Evolutionary conservation across 2,329 filamentous ascomycete species (phyloP).

Genomic region (Paradendryphiella salina): DNA sequence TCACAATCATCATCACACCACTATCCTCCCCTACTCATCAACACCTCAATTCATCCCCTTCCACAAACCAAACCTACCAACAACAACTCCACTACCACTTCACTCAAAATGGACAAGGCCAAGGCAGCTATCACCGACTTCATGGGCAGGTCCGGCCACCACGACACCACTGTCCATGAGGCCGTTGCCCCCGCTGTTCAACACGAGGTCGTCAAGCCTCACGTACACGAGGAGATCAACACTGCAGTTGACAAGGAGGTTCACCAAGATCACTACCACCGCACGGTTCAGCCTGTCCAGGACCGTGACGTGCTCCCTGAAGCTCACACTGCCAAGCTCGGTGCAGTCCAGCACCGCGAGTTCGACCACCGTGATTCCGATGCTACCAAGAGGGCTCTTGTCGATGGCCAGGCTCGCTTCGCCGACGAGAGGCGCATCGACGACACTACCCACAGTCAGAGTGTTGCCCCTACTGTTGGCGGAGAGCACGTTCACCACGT

Average conservation of each 20-base stretch:
- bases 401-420: conserved; percentile 59
- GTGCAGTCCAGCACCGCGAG: conserved; percentile 62
- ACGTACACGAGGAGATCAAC: conserved; percentile 63
- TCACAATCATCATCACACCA: conserved; percentile 22
- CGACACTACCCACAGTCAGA: conserved; percentile 55
- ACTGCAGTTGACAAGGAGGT: conserved; percentile 69
- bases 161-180: conserved; percentile 73
- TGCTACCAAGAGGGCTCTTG: conserved; percentile 31
- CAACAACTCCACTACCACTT: conserved; percentile 4
- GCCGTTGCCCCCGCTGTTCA: conserved; percentile 63
- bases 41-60: conserved; percentile 2
- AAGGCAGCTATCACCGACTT: conserved; percentile 65
- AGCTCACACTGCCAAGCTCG: conserved; percentile 63
- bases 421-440: conserved; percentile 54
- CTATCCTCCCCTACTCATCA: conserved; percentile 3
- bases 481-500: conserved; percentile 67
- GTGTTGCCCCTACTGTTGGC: conserved; percentile 55
- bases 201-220: conserved; percentile 63
- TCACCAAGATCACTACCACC: conserved; percentile 74
- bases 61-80: conserved; percentile 3
- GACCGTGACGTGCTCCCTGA: conserved; percentile 62
- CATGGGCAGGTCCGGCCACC: conserved; percentile 62
- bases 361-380: conserved; percentile 64
- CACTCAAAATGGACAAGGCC: conserved; percentile 61
- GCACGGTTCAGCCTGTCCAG: conserved; percentile 66